Evolutionary conservation across 331 rosid genomes (phyloP).

Genomic region (Acacia pycnantha): DNA sequence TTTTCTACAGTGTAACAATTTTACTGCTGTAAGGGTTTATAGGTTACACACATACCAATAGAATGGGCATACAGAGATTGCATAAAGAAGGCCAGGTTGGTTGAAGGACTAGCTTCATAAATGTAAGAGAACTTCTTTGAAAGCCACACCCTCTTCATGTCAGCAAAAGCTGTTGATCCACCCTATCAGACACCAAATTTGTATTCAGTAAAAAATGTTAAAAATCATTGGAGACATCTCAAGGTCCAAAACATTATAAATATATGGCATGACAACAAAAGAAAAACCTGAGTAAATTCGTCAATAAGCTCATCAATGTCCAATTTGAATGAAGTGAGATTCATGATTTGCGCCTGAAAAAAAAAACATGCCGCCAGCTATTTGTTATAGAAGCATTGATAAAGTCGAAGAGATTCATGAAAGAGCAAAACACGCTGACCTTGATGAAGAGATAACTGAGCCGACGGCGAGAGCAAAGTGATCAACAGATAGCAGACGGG

Average conservation of each 20-base stretch:
- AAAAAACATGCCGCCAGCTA: not conserved
- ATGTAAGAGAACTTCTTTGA: slow-evolving; percentile 75
- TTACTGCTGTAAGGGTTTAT: not conserved
- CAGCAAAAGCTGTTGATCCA: slow-evolving; percentile 57
- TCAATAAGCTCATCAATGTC: slow-evolving; percentile 80
- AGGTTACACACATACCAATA: slow-evolving; percentile 46
- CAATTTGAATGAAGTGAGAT: slow-evolving; percentile 48
- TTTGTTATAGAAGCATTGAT: not conserved
- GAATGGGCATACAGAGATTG: slow-evolving; percentile 82
- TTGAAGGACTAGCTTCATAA: slow-evolving; percentile 68
- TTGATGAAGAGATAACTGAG: not conserved
- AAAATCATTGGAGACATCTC: slow-evolving; percentile 11
- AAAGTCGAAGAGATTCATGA: not conserved
- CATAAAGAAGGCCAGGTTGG: slow-evolving; percentile 81
- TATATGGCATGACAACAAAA: slow-evolving; percentile 1
- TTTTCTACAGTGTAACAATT: not conserved
- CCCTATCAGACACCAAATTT: slow-evolving; percentile 39
- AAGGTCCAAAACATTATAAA: not conserved
- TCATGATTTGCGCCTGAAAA: slow-evolving; percentile 40
- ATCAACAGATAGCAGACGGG: not conserved
- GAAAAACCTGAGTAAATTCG: slow-evolving; percentile 54
- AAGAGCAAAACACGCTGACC: not conserved
- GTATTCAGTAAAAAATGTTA: slow-evolving; percentile 3
- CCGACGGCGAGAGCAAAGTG: not conserved
- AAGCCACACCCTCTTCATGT: slow-evolving; percentile 79